Evolutionary conservation across 257 asterid genomes (phyloP).

Genomic region (Jacaranda mimosifolia): DNA sequence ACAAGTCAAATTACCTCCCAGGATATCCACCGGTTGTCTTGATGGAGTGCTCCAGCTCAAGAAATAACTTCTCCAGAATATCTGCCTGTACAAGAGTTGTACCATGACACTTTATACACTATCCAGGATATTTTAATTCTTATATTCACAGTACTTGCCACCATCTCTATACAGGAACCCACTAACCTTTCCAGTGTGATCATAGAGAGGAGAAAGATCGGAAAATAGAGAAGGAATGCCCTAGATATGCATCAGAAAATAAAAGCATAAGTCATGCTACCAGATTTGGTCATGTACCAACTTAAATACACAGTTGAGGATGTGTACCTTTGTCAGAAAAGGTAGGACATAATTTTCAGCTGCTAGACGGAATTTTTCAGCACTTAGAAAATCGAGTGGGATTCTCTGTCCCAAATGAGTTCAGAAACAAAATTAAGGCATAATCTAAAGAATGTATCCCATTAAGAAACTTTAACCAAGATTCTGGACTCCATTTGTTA

Average conservation of each 20-base stretch:
- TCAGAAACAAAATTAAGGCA: conserved; percentile 35
- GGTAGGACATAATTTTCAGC: conserved; percentile 81
- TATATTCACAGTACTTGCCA: conserved; percentile 7
- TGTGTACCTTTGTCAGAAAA: conserved; percentile 79
- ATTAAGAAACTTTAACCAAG: conserved; percentile 27
- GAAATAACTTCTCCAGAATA: conserved; percentile 77
- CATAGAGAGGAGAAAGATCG: conserved; percentile 89
- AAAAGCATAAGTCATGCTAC: conserved; percentile 36
- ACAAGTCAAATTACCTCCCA: conserved; percentile 62
- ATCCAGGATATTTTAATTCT: conserved; percentile 23
- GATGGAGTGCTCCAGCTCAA: conserved; percentile 76
- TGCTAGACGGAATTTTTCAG: conserved; percentile 74
- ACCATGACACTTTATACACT: conserved; percentile 28
- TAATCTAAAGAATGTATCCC: conserved; percentile 2
- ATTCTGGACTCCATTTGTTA: conserved; percentile 4
- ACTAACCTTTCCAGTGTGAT: conserved; percentile 90
- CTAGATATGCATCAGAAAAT: conserved; percentile 59
- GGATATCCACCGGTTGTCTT: conserved; percentile 81
- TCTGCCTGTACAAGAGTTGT: conserved; percentile 70
- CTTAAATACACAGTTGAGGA: conserved; percentile 30
- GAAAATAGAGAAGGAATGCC: conserved; percentile 98
- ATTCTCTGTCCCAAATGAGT: conserved; percentile 73
- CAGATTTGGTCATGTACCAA: conserved; percentile 27
- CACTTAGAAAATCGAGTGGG: conserved; percentile 89
- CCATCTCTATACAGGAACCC: conserved; percentile 20